Percentiles rank a stretch among this genome's conserved stretches.
These are phyloP conservation scores for Tylopilus felleus DNA, from an alignment of 768 basidiomycete species.

Conservation along the genomic window DNA sequence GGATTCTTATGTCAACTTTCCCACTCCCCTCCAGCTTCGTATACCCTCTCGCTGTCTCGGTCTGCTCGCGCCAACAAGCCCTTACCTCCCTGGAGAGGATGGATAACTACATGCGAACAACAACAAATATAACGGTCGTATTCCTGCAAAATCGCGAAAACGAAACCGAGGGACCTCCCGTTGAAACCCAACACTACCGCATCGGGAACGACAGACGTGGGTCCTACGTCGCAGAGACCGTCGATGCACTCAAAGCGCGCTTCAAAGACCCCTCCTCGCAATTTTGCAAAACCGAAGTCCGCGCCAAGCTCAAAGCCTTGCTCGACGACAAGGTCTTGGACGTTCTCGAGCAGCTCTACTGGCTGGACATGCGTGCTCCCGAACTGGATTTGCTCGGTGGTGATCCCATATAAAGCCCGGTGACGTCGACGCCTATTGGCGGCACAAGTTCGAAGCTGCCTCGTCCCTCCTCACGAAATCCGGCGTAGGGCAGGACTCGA, in stretches of 20 bases:
- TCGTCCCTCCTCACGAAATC: slow-evolving; percentile 92
- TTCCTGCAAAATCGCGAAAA: too few species aligned
- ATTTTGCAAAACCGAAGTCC: slow-evolving; percentile 87
- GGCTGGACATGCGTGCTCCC: slow-evolving; percentile 82
- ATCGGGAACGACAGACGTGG: slow-evolving; percentile 97
- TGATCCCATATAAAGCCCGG: slow-evolving; percentile 68
- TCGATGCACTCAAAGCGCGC: slow-evolving; percentile 85
- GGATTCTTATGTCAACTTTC: too few species aligned
- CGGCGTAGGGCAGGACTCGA: slow-evolving; percentile 92
- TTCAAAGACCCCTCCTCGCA: slow-evolving; percentile 84
- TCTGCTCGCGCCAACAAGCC: too few species aligned
- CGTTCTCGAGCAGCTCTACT: slow-evolving; percentile 94
- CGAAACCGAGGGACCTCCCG: too few species aligned
- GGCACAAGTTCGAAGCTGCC: slow-evolving; percentile 94
- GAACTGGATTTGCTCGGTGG: slow-evolving; percentile 71
- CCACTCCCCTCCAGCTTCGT: too few species aligned
- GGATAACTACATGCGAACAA: too few species aligned
- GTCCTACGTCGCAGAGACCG: slow-evolving; percentile 96
- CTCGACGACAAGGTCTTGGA: slow-evolving; percentile 97
- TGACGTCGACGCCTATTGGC: slow-evolving; percentile 88
- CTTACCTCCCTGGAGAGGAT: too few species aligned
- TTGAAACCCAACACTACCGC: too few species aligned
- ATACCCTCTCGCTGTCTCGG: too few species aligned
- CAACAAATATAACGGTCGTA: too few species aligned
- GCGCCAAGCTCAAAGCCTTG: slow-evolving; percentile 85